Percentiles rank a stretch among this genome's conserved stretches.
Evolutionary conservation across 352 stramenopile species (phyloP).

Genomic region (Globisporangium nunn): DNA sequence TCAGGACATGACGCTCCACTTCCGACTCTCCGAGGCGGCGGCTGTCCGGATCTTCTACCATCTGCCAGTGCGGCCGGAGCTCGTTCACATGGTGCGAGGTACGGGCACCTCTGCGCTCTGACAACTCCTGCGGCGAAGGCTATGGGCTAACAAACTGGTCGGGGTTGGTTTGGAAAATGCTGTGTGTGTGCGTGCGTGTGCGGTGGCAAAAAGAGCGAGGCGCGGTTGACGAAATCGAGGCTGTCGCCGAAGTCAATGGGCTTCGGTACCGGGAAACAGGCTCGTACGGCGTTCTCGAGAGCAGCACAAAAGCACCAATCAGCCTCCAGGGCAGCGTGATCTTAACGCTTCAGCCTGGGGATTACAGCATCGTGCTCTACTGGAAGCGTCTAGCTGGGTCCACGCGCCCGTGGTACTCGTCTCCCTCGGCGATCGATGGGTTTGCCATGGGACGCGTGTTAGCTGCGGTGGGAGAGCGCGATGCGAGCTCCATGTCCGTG

Average conservation of each 20-base stretch:
- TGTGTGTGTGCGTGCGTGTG: neutral
- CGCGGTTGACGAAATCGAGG: conserved; percentile 57
- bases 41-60: conserved; percentile 71
- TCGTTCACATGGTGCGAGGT: conserved; percentile 48
- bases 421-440: conserved; percentile 45
- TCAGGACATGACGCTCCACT: conserved; percentile 40
- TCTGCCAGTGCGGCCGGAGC: conserved; percentile 49
- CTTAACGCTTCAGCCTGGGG: conserved; percentile 52
- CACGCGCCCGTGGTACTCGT: conserved; percentile 56
- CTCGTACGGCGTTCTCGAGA: conserved; percentile 47
- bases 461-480: conserved; percentile 39
- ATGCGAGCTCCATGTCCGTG: conserved; percentile 39
- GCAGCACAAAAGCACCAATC: conserved; percentile 46
- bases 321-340: conserved; percentile 55
- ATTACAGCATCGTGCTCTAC: conserved; percentile 49
- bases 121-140: neutral
- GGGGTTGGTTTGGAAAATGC: too few species aligned
- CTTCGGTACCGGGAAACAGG: conserved; percentile 61
- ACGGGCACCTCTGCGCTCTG: conserved; percentile 1
- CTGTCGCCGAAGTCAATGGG: conserved; percentile 55
- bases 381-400: conserved; percentile 50
- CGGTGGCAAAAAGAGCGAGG: conserved; percentile 27
- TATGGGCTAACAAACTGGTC: neutral
- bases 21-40: conserved; percentile 38
- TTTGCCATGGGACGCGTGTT: conserved; percentile 67